Percentiles rank a stretch among this genome's conserved stretches.
Conservation (phyloP, 495 filamentous ascomycete genomes). For the Paragyromitra xinjiangensis region DNA sequence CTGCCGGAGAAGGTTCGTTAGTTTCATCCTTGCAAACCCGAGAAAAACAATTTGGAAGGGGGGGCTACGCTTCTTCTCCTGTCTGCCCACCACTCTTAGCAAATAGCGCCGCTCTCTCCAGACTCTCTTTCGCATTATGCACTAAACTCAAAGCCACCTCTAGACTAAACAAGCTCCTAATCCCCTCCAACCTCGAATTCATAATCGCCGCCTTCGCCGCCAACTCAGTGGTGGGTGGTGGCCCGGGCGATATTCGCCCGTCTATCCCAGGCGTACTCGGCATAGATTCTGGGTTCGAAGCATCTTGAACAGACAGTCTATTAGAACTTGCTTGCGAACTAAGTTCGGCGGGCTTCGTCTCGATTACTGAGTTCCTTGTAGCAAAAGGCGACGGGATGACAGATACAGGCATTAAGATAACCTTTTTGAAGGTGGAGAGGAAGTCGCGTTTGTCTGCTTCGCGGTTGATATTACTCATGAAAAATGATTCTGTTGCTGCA, state of each 20-base stretch:
- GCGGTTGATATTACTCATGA: conserved; percentile 92
- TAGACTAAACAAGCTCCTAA: conserved; percentile 92
- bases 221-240: conserved; percentile 79
- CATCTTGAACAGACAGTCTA: conserved; percentile 56
- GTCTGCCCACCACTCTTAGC: conserved; percentile 78
- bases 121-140: conserved; percentile 85
- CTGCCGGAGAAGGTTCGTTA: conserved; percentile 37
- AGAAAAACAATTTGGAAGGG: background rate
- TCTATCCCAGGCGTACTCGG: conserved; percentile 28
- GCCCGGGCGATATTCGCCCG: conserved; percentile 37
- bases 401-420: conserved; percentile 97
- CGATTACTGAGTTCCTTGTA: conserved; percentile 63
- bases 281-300: conserved; percentile 7
- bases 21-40: background rate
- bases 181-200: conserved; percentile 91
- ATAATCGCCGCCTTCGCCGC: conserved; percentile 97
- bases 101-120: conserved; percentile 86
- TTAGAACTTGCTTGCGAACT: conserved; percentile 59
- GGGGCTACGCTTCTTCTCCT: conserved; percentile 75
- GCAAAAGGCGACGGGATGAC: conserved; percentile 75
- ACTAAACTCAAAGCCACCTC: conserved; percentile 91
- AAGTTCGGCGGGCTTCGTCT: conserved; percentile 60
- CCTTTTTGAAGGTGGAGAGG: conserved; percentile 94
- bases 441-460: conserved; percentile 98
- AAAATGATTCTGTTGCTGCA: conserved; percentile 87